Evolutionary conservation across 2,329 filamentous ascomycete genomes (phyloP), one percentile per base, ranked within the genome.

Genomic region (Ilyonectria sp.): DNA sequence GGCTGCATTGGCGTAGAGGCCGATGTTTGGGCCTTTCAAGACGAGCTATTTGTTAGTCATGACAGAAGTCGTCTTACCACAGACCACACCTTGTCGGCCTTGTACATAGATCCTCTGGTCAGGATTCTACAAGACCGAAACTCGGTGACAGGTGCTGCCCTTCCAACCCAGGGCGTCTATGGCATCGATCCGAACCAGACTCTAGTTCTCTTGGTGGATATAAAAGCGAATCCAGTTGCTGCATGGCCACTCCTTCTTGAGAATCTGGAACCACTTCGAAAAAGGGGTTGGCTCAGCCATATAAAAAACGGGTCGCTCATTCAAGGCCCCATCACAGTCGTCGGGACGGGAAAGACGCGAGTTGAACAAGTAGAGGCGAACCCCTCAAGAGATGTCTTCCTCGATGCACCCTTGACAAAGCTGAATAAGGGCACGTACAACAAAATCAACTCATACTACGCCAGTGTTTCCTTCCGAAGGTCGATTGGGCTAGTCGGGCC

Each of bases 1-100:
- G 89, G 90, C 7, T 92, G 89, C 71, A 87, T 88, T 6, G 87
- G 90, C 10, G 84, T 92, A 4, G 92, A 94, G 79, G 91, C 90
- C 2, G 92, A 94, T 74, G 87, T 94, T 23, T 94, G 90, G 89
- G 82, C 89, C 1, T 86, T 86, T 54, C 83, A 86, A 61, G 76
- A 76, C 31, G 80, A 82, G 11, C 83, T 94, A 6, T 88, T 87
- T 50, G 87, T 94, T 49, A 91, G 91, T 3, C 92, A 94, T 76
- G 86, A 87, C 53, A 82, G 79, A 2, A 84, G 86, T 3, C 84
- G 86, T 0, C 77, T 93, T 35, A 85, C 86, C 26, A 76, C 78
- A 19, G 85, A 86, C 60, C 86, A 87, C 31, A 93, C 91, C 0
- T 87, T 93, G n/a, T 66, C 67, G 74, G 82, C 72, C 4, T 84